Conservation (phyloP, 2,329 filamentous ascomycete genomes). For the Zasmidium citrigriseum region DNA sequence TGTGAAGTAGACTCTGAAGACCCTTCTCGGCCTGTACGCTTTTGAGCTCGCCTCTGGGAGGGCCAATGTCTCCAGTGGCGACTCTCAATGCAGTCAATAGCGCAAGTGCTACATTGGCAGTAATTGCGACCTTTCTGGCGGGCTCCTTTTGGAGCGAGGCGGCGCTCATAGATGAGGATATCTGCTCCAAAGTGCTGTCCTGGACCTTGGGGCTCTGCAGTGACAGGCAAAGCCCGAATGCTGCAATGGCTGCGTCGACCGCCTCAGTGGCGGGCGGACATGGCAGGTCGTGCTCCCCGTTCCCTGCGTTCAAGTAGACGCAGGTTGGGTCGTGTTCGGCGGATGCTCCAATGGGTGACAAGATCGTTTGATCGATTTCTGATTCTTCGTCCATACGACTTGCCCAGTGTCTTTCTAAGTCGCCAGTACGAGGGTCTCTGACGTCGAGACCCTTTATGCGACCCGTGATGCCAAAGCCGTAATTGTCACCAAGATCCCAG, state of each 20-base stretch:
- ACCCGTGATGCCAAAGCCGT: slow-evolving; percentile 88
- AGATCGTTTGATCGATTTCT: slow-evolving; percentile 57
- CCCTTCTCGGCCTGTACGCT: slow-evolving; percentile 75
- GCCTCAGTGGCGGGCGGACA: slow-evolving; percentile 90
- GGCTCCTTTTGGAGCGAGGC: slow-evolving; percentile 79
- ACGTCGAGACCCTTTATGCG: slow-evolving; percentile 77
- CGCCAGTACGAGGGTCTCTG: slow-evolving; percentile 65
- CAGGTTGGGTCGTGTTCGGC: slow-evolving; percentile 86
- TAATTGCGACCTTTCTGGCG: slow-evolving; percentile 85
- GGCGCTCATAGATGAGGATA: slow-evolving; percentile 83
- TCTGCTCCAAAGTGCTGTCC: slow-evolving; percentile 92
- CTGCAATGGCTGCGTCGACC: slow-evolving; percentile 87
- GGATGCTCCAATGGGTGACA: slow-evolving; percentile 73
- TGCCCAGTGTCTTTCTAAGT: slow-evolving; percentile 52
- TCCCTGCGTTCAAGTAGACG: slow-evolving; percentile 61
- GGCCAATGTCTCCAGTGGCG: slow-evolving; percentile 76
- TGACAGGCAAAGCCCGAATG: slow-evolving; percentile 90
- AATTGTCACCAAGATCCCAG: slow-evolving; percentile 94
- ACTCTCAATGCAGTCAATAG: slow-evolving; percentile 80
- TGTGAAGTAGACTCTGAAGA: slow-evolving; percentile 67
- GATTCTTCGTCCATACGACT: slow-evolving; percentile 61
- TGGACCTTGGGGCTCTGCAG: slow-evolving; percentile 89
- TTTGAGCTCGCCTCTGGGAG: slow-evolving; percentile 70
- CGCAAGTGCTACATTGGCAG: slow-evolving; percentile 83
- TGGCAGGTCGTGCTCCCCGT: slow-evolving; percentile 41